Evolutionary conservation across 805 yeast genomes (phyloP).

Genomic region (Maudiozyma pseudohumilis): DNA sequence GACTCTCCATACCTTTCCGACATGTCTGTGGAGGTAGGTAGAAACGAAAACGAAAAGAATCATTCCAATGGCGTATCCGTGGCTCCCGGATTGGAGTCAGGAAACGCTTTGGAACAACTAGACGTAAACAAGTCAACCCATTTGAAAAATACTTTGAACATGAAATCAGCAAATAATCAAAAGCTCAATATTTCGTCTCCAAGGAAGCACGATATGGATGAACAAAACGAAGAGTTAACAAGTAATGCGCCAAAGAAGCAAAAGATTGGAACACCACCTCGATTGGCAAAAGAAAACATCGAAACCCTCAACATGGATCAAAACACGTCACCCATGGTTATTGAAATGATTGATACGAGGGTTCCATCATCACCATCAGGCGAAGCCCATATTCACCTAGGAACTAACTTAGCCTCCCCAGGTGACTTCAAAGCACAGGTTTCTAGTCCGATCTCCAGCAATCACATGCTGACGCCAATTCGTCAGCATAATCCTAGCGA

Average conservation of each 20-base stretch:
- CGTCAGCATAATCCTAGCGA: conserved; percentile 1
- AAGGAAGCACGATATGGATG: background rate
- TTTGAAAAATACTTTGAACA: conserved; percentile 1
- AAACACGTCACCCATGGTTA: conserved; percentile 22
- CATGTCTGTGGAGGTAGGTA: conserved; percentile 8
- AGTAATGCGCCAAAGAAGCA: conserved; percentile 8
- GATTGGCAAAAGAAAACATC: conserved; percentile 7
- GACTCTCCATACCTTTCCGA: conserved; percentile 2
- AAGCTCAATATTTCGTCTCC: conserved; percentile 18
- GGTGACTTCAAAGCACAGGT: background rate
- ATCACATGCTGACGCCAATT: conserved; percentile 19
- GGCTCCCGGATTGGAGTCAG: background rate
- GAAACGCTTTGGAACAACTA: conserved; percentile 12
- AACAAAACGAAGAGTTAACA: conserved; percentile 1
- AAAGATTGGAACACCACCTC: conserved; percentile 13
- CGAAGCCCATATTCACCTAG: background rate
- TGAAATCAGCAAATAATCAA: conserved; percentile 13
- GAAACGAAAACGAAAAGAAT: conserved; percentile 3
- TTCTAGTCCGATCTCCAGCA: conserved; percentile 3
- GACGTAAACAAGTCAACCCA: conserved; percentile 17
- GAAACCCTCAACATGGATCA: background rate
- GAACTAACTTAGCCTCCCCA: background rate
- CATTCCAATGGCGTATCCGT: background rate
- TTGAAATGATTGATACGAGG: conserved; percentile 19
- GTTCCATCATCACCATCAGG: conserved; percentile 3